Evolutionary conservation across 345 rosid genomes (phyloP).

Genomic region (Eucalyptus dawsonii): DNA sequence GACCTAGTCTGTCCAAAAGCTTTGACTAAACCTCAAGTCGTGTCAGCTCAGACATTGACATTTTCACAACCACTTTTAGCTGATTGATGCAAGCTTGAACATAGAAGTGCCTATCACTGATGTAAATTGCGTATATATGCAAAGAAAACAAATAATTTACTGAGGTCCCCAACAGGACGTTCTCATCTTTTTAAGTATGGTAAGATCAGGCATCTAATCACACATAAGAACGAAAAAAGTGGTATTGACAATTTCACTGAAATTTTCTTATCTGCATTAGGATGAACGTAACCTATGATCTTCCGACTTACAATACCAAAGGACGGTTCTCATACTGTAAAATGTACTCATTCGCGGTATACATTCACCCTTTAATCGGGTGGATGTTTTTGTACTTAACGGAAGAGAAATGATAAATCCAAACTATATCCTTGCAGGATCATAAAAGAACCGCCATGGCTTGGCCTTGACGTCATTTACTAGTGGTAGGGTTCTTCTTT

Average conservation of each 20-base stretch:
- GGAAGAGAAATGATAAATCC: not conserved
- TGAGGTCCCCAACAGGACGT: not conserved
- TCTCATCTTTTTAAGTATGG: not conserved
- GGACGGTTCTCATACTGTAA: not conserved
- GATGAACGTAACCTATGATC: not conserved
- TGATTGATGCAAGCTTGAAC: not conserved
- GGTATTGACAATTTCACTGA: not conserved
- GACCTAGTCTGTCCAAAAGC: not conserved
- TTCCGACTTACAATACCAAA: not conserved
- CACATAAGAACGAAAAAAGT: not conserved
- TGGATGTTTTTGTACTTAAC: not conserved
- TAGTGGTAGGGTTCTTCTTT: not conserved
- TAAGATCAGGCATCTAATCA: not conserved
- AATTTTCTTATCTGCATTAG: not conserved
- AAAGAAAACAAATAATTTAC: not conserved
- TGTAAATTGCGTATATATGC: not conserved
- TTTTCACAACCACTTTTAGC: not conserved
- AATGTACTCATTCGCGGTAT: not conserved
- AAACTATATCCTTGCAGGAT: not conserved
- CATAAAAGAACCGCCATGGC: not conserved
- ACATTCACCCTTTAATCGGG: not conserved
- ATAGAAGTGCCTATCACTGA: not conserved
- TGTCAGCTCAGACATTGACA: not conserved
- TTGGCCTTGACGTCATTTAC: not conserved
- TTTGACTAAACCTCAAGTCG: not conserved